phyloP scores from a whole-genome alignment of 116 monocot genomes.

The Posidonia oceanica region DNA sequence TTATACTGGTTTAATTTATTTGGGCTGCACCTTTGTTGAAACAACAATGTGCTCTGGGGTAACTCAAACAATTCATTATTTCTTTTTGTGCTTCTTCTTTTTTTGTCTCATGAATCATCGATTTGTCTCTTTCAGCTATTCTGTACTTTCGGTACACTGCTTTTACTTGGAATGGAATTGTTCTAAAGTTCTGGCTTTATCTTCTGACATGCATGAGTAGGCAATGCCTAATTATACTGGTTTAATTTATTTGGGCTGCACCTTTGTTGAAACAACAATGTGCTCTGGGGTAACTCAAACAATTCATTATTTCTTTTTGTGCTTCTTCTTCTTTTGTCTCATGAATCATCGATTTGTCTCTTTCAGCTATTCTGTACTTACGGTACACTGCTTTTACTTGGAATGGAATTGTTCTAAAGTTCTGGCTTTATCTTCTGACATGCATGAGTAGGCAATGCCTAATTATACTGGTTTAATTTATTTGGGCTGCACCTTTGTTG shows the following conservation, averaged over 20 bases:
- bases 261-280: too few relatives aligned
- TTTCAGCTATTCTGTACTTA: neutral
- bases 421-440: neutral
- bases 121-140: neutral
- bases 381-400: neutral
- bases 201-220: too few relatives aligned
- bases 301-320: neutral
- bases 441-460: too few relatives aligned
- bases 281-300: constrained; percentile 34
- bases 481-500: too few relatives aligned
- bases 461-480: too few relatives aligned
- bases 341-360: neutral
- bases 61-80: neutral
- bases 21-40: too few relatives aligned
- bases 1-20: too few relatives aligned
- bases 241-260: too few relatives aligned
- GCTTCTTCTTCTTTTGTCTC: neutral
- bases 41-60: too few relatives aligned
- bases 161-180: too few relatives aligned
- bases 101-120: neutral
- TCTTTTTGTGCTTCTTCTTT: neutral
- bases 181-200: too few relatives aligned
- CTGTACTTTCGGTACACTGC: neutral
- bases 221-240: too few relatives aligned
- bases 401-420: neutral